These are phyloP conservation scores for Ceraceosorus guamensis DNA, from an alignment of 1,284 basidiomycete species.

Conservation along the genomic window DNA sequence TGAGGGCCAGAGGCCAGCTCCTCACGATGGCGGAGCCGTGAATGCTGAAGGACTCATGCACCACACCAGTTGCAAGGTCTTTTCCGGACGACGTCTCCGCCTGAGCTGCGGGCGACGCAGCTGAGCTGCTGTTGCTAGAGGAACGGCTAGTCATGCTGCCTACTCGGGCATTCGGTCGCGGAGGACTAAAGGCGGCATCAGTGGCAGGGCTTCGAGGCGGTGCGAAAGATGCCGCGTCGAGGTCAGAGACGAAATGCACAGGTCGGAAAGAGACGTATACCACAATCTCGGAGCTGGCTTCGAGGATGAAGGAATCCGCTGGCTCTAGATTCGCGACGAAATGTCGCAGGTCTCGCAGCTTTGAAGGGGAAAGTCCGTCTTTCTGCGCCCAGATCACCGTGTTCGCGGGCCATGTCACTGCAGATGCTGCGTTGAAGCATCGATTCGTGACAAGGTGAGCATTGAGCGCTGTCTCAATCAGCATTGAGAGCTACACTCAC, in stretches of 20 bases:
- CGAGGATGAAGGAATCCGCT: constrained; percentile 31
- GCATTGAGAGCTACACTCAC: not conserved
- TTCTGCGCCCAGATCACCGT: constrained; percentile 32
- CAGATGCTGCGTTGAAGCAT: not conserved
- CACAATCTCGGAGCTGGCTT: constrained; percentile 20
- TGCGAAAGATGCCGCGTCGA: not conserved
- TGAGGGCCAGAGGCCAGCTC: too few species aligned
- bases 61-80: too few species aligned
- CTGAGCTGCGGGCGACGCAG: not conserved
- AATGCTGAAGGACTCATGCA: too few species aligned
- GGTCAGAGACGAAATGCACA: not conserved
- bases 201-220: not conserved
- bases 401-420: constrained; percentile 33
- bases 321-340: constrained; percentile 37
- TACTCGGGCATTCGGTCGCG: not conserved
- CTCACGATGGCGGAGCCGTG: too few species aligned
- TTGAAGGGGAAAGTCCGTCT: constrained; percentile 34
- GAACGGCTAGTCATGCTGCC: not conserved
- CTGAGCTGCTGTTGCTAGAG: not conserved
- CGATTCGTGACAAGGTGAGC: too few species aligned
- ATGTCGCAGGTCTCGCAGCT: constrained; percentile 38
- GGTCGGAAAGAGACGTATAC: constrained; percentile 36
- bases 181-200: not conserved
- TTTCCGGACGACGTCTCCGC: too few species aligned
- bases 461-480: too few species aligned